A percentile compares a stretch with the other conserved stretches of the same genome.
These are phyloP conservation scores for Colletotrichum gloeosporioides DNA, from an alignment of 2,329 filamentous ascomycete species.

Conservation along the genomic window DNA sequence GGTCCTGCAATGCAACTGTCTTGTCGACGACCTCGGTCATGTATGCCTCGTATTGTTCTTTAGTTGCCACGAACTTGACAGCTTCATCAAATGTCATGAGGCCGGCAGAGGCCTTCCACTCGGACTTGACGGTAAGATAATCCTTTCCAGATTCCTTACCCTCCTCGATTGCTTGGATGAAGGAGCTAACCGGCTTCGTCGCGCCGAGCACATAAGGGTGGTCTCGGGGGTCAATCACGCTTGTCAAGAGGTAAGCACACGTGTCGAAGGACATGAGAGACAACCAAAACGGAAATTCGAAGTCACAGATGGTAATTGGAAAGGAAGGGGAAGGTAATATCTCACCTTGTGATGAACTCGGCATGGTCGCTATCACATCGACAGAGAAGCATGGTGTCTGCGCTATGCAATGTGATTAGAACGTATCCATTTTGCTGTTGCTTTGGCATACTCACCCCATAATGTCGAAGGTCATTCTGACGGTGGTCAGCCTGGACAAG, in stretches of 20 bases:
- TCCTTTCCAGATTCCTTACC: slow-evolving; percentile 27
- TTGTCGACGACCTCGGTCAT: slow-evolving; percentile 24
- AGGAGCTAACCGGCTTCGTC: slow-evolving; percentile 32
- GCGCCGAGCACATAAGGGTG: slow-evolving; percentile 44
- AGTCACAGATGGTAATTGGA: background rate
- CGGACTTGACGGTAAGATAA: slow-evolving; percentile 29
- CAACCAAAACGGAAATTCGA: background rate
- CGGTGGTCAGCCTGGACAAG: slow-evolving; percentile 36
- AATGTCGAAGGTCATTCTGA: slow-evolving; percentile 43
- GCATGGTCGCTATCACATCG: slow-evolving; percentile 42
- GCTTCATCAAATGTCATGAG: slow-evolving; percentile 40
- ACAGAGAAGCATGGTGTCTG: slow-evolving; percentile 41
- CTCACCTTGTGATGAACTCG: slow-evolving; percentile 40
- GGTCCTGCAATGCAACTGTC: background rate
- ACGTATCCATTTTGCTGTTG: background rate
- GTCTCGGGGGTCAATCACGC: slow-evolving; percentile 36
- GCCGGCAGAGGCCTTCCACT: slow-evolving; percentile 35
- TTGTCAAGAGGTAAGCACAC: background rate
- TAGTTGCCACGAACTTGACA: slow-evolving; percentile 29
- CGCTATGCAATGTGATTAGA: background rate
- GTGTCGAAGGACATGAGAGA: background rate
- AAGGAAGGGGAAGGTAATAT: background rate
- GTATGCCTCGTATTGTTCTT: slow-evolving; percentile 32
- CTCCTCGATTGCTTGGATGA: slow-evolving; percentile 28
- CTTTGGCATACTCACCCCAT: slow-evolving; percentile 30